A percentile compares a stretch with the other conserved stretches of the same genome.
Conservation (phyloP, 1,284 basidiomycete species). For the Naganishia sp. region DNA sequence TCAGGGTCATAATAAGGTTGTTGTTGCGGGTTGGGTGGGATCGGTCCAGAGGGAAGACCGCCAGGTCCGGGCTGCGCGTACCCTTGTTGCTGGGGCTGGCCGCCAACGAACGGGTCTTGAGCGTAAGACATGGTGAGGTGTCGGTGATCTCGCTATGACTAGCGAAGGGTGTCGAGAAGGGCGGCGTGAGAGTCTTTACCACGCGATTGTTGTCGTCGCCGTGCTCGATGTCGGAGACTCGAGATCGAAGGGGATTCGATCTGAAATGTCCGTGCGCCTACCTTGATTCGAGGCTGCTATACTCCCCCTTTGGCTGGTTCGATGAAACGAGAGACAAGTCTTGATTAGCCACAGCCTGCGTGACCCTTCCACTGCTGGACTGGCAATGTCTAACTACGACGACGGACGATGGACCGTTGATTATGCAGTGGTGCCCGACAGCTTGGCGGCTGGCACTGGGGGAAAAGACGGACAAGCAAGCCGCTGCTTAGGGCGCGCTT, state of each 20-base stretch:
- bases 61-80: constrained; percentile 29
- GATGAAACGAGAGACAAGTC: background rate
- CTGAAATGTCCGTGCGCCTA: constrained; percentile 10
- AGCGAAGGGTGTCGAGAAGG: background rate
- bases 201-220: background rate
- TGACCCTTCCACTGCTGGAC: constrained; percentile 8
- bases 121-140: constrained; percentile 17
- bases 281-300: constrained; percentile 4
- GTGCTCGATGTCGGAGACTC: constrained; percentile 20
- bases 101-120: constrained; percentile 27
- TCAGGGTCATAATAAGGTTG: constrained; percentile 65
- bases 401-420: no score
- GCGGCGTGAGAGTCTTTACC: background rate
- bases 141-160: background rate
- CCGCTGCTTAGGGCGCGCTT: background rate
- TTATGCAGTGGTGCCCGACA: background rate
- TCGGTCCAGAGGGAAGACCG: constrained; percentile 27
- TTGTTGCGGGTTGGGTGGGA: constrained; percentile 34
- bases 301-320: constrained; percentile 13
- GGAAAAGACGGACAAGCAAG: background rate
- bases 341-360: constrained; percentile 18
- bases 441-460: background rate
- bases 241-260: constrained; percentile 19
- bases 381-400: background rate
- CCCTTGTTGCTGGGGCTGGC: constrained; percentile 23